These are phyloP conservation scores for Tylopilus sp. DNA, from an alignment of 768 basidiomycete genomes.

Conservation along the genomic window DNA sequence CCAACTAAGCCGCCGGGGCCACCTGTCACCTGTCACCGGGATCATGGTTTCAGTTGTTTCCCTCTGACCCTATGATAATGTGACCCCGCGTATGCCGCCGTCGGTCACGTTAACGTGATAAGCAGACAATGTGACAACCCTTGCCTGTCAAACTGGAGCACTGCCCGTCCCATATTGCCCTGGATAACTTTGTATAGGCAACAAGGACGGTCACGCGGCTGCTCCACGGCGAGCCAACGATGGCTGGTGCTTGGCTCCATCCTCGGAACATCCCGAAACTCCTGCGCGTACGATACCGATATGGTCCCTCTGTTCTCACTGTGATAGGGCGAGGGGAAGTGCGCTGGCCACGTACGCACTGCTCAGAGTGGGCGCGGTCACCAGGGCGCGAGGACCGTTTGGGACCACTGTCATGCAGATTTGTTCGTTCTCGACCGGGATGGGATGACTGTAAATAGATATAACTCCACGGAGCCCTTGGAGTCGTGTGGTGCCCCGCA, in stretches of 20 bases:
- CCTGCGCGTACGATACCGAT: background rate
- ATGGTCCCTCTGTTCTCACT: too few species aligned
- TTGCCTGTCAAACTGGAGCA: slow-evolving; percentile 3
- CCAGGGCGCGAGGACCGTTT: too few species aligned
- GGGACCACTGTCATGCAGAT: background rate
- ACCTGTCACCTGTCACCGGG: background rate
- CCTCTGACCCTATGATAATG: background rate
- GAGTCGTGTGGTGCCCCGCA: slow-evolving; percentile 8
- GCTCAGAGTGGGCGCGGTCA: too few species aligned
- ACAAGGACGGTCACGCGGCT: background rate
- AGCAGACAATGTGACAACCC: background rate
- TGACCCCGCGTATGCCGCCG: too few species aligned
- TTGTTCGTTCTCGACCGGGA: background rate
- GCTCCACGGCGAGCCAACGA: background rate
- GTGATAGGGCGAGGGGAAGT: too few species aligned
- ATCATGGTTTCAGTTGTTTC: slow-evolving; percentile 1
- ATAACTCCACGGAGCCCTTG: slow-evolving; percentile 27
- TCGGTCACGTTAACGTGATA: slow-evolving; percentile 17
- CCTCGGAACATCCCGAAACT: slow-evolving; percentile 1
- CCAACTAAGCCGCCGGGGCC: background rate
- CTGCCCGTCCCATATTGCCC: background rate
- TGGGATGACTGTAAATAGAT: slow-evolving; percentile 1
- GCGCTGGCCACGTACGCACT: too few species aligned
- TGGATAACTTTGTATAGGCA: background rate
- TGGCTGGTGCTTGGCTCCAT: background rate